Evolutionary conservation across 2,329 filamentous ascomycete species (phyloP).

Genomic region (Ilyonectria destructans): DNA sequence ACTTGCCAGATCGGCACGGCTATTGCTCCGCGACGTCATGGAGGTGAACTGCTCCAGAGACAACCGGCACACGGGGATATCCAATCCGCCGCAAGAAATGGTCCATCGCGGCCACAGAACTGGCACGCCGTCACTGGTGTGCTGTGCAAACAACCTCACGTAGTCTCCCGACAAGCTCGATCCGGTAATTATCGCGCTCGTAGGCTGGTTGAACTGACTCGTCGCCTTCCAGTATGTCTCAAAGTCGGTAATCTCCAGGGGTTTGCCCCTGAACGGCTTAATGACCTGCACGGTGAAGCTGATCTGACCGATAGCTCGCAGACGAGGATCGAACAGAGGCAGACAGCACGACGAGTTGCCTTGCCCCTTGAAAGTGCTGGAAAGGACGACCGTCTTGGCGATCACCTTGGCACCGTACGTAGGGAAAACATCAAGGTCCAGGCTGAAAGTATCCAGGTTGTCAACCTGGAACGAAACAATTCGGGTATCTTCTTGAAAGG

Average conservation of each 20-base stretch:
- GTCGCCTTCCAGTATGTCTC: slow-evolving; percentile 99
- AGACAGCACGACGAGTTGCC: slow-evolving; percentile 87
- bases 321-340: slow-evolving; percentile 91
- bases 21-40: slow-evolving; percentile 62
- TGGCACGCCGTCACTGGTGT: slow-evolving; percentile 89
- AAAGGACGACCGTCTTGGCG: slow-evolving; percentile 93
- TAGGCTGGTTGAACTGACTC: slow-evolving; percentile 86
- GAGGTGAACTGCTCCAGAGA: slow-evolving; percentile 80
- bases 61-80: slow-evolving; percentile 86
- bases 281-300: slow-evolving; percentile 97
- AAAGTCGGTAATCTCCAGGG: slow-evolving; percentile 97
- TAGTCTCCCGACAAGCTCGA: slow-evolving; percentile 98
- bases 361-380: slow-evolving; percentile 85
- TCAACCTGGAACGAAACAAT: slow-evolving; percentile 97
- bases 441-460: slow-evolving; percentile 90
- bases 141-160: slow-evolving; percentile 90
- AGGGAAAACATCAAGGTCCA: slow-evolving; percentile 98
- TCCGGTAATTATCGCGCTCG: slow-evolving; percentile 91
- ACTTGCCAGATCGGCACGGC: slow-evolving; percentile 60
- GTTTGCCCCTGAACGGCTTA: slow-evolving; percentile 93
- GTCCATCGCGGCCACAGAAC: slow-evolving; percentile 92
- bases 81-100: slow-evolving; percentile 81
- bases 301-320: slow-evolving; percentile 93
- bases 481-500: slow-evolving; percentile 95
- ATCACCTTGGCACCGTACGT: slow-evolving; percentile 98